phyloP scores from a whole-genome alignment of 768 basidiomycete species.

The Rhodotorula paludigena region DNA sequence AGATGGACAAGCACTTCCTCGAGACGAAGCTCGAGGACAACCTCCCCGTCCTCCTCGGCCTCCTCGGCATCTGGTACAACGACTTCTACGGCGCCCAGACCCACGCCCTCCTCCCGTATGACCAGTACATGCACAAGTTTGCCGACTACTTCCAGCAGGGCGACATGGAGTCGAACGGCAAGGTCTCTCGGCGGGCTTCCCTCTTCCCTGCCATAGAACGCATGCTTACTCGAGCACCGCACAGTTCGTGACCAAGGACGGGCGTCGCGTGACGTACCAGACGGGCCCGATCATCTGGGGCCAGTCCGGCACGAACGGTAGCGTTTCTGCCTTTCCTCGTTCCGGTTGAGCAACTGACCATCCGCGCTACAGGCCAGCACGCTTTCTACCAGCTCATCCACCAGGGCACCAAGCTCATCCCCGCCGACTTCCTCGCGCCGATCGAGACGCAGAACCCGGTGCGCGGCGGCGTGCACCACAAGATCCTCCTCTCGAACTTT shows the following conservation, averaged over 20 bases:
- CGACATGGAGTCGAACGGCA: conserved; percentile 99
- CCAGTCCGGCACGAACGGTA: conserved; percentile 93
- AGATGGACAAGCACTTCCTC: conserved; percentile 96
- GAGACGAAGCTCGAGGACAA: conserved; percentile 81
- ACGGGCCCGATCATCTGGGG: conserved; percentile 99
- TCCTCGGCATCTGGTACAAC: conserved; percentile 96
- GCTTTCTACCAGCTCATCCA: conserved; percentile 83
- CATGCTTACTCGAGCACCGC: background rate
- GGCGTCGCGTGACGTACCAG: conserved; percentile 87
- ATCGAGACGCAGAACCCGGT: conserved; percentile 87
- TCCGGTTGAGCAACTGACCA: background rate
- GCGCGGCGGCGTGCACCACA: conserved; percentile 80
- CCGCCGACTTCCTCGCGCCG: conserved; percentile 86
- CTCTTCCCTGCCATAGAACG: background rate
- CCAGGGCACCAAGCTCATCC: conserved; percentile 87
- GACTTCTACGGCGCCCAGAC: conserved; percentile 98
- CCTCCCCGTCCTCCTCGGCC: conserved; percentile 82
- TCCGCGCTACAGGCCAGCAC: conserved; percentile 58
- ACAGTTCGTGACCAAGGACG: conserved; percentile 79
- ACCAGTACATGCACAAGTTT: conserved; percentile 98
- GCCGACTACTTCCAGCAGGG: conserved; percentile 99
- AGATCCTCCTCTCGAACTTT: conserved; percentile 94
- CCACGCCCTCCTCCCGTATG: conserved; percentile 89
- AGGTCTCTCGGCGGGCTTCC: conserved; percentile 46
- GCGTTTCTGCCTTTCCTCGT: too few relatives aligned